phyloP scores from a whole-genome alignment of 129 eudicot species.

The carrot (Daucus carota) region DH1_v3.0 NC_030382.2:47073501-47074000 shows the following conservation, averaged over 20 bases:
- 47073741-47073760: neutral
- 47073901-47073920: neutral
- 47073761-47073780: neutral
- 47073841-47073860: neutral
- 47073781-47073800: neutral
- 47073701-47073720: neutral
- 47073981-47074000: slow-evolving; percentile 12
- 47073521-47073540: neutral
- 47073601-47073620: neutral
- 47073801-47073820: neutral
- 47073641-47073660: neutral
- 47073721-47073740: neutral
- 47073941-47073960: neutral
- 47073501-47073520: neutral
- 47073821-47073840: neutral
- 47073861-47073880: neutral
- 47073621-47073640: neutral
- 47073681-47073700: neutral
- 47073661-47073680: neutral
- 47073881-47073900: neutral
- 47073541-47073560: neutral
- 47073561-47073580: neutral
- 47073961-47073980: neutral
- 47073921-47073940: neutral
- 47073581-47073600: neutral